phyloP scores from a whole-genome alignment of 768 basidiomycete species.

The Mycena capillaripes region DNA sequence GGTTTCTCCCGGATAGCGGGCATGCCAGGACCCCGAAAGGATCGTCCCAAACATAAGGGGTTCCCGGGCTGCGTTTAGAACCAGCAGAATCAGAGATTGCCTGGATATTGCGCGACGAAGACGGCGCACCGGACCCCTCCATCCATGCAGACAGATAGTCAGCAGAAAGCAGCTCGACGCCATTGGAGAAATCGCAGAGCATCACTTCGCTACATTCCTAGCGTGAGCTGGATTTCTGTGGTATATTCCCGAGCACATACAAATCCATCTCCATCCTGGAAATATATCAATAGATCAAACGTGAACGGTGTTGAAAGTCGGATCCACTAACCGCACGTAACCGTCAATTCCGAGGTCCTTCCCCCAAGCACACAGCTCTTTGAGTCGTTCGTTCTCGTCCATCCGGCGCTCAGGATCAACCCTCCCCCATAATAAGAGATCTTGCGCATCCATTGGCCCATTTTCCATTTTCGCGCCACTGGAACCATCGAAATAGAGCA shows the following conservation, averaged over 20 bases:
- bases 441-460: slow-evolving; percentile 63
- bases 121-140: not conserved
- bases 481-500: slow-evolving; percentile 68
- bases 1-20: slow-evolving; percentile 50
- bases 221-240: not conserved
- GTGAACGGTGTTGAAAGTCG: not conserved
- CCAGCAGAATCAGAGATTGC: too few relatives aligned
- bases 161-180: not conserved
- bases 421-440: slow-evolving; percentile 60
- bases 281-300: not conserved
- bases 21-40: slow-evolving; percentile 51
- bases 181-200: not conserved
- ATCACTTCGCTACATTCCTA: not conserved
- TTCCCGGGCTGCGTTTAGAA: too few relatives aligned
- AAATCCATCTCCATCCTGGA: slow-evolving; percentile 45
- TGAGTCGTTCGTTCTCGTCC: slow-evolving; percentile 52
- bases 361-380: slow-evolving; percentile 61
- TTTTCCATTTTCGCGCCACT: slow-evolving; percentile 59
- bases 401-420: slow-evolving; percentile 36
- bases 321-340: slow-evolving; percentile 53
- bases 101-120: not conserved
- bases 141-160: slow-evolving; percentile 2
- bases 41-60: too few relatives aligned
- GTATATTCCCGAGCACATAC: slow-evolving; percentile 35
- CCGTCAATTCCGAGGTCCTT: slow-evolving; percentile 58